Base-by-base conservation (phyloP, 73 alveolate genomes). In the Blepharisma japonicum region DNA sequence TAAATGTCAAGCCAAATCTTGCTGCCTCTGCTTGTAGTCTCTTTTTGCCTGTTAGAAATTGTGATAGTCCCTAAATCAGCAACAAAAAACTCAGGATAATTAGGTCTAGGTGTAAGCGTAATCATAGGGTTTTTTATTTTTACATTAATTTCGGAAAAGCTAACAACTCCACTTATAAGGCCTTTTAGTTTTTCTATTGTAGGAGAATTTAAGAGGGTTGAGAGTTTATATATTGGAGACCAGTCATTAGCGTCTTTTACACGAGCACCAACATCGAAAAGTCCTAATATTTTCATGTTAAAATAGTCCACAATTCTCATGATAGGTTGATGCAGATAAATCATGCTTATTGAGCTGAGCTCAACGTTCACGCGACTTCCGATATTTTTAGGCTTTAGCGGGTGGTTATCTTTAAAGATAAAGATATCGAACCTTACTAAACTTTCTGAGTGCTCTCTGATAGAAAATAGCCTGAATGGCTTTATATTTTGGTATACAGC, bases 291-390 rank as follows among this genome's bases (percentile, higher is more conserved):
- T 8, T 61, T n/a, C 18, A 14, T 14, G 5, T 61, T 61, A 14
- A 61, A 39, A 25, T 61, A 61, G 47, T 61, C 74, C 5, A 61
- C 74, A 18, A 61, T 61, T 25, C 74, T 61, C 74, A 61, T 61
- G 18, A 61, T 5, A 2, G 74, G 74, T 48, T 61, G 74, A 25
- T 61, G 74, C 11, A 61, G 47, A 25, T 61, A 61, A n/a, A 61
- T 9, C 23, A 61, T 61, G 5, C 46, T 25, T 8, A 61, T 25
- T 25, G 49, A 14, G 47, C 46, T 61, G 6, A 61, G 11, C 74
- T 20, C 74, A 2, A 61, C 50, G 14, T 61, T 39, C 4, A 61
- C 74, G 6, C 23, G 0, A 5, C 74, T 61, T 61, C 47, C 14
- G 18, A 25, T 25, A 5, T 61, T 39, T 39, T 18, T n/a, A 25